Conservation (phyloP, 164 flowering plant species). For the Protea cynaroides region DNA sequence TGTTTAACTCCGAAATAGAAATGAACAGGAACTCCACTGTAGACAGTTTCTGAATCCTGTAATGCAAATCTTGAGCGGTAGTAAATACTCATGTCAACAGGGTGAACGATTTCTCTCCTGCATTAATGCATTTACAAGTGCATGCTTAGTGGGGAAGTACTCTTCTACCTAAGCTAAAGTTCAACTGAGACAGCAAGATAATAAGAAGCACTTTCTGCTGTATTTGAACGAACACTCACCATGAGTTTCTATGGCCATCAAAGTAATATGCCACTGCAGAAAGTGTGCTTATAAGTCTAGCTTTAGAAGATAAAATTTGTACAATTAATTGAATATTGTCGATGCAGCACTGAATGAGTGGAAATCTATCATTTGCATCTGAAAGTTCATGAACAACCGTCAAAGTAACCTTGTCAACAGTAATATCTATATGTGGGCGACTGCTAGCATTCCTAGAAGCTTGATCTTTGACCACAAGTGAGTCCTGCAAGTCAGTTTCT, state of each 20-base stretch:
- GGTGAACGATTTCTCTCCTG: constrained; percentile 75
- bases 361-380: constrained; percentile 49
- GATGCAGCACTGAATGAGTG: constrained; percentile 59
- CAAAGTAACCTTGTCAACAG: constrained; percentile 43
- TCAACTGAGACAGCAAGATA: not conserved
- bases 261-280: constrained; percentile 37
- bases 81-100: constrained; percentile 49
- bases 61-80: constrained; percentile 37
- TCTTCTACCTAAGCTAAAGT: not conserved
- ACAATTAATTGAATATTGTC: constrained; percentile 32
- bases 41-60: constrained; percentile 24
- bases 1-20: constrained; percentile 46
- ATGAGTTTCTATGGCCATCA: constrained; percentile 57
- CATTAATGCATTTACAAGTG: constrained; percentile 23
- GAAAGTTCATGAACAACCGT: constrained; percentile 71
- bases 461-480: constrained; percentile 17
- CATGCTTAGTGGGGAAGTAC: not conserved
- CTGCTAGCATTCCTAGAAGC: constrained; percentile 16
- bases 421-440: constrained; percentile 39
- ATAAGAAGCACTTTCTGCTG: not conserved
- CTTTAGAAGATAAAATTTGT: constrained; percentile 52
- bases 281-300: constrained; percentile 53
- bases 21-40: constrained; percentile 35
- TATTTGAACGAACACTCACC: constrained; percentile 39
- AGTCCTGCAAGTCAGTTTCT: constrained; percentile 13